Percentiles rank a stretch among this genome's conserved stretches.
Conservation (phyloP, 352 stramenopile genomes). For the Globisporangium takayamanum region DNA sequence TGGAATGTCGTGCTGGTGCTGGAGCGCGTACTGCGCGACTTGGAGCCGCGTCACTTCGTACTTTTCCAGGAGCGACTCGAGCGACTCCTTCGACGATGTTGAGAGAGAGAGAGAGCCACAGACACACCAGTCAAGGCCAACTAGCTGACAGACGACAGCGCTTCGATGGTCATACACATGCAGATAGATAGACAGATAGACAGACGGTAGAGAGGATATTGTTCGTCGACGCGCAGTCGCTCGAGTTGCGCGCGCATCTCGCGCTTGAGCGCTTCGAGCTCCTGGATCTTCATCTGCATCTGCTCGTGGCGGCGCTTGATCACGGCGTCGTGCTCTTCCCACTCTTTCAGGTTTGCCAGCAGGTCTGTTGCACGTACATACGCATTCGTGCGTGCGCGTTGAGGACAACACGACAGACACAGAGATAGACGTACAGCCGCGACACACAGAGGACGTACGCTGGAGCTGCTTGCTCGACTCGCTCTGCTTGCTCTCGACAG, state of each 20-base stretch:
- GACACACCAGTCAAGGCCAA: neutral
- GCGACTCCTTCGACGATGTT: conserved; percentile 52
- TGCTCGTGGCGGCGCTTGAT: conserved; percentile 45
- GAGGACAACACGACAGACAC: neutral
- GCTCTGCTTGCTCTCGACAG: conserved; percentile 35
- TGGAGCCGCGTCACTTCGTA: conserved; percentile 61
- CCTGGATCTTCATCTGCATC: conserved; percentile 42
- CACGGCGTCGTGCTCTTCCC: conserved; percentile 45
- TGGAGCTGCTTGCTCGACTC: conserved; percentile 45
- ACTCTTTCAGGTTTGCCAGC: conserved; percentile 53
- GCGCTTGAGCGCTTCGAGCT: conserved; percentile 60
- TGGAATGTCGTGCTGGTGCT: conserved; percentile 65
- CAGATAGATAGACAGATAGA: neutral
- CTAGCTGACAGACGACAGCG: neutral
- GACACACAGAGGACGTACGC: conserved; percentile 22
- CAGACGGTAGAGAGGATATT: conserved; percentile 37
- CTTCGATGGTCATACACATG: neutral
- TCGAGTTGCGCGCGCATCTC: conserved; percentile 63
- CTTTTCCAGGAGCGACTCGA: conserved; percentile 54
- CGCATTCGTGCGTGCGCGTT: neutral
- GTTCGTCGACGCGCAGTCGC: conserved; percentile 57
- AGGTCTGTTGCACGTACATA: conserved; percentile 25
- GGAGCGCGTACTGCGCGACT: conserved; percentile 46
- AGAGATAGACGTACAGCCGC: neutral
- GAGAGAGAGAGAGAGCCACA: no score